phyloP scores from a whole-genome alignment of 2,329 filamentous ascomycete genomes.

The Chaetomiaceae sp. region DNA sequence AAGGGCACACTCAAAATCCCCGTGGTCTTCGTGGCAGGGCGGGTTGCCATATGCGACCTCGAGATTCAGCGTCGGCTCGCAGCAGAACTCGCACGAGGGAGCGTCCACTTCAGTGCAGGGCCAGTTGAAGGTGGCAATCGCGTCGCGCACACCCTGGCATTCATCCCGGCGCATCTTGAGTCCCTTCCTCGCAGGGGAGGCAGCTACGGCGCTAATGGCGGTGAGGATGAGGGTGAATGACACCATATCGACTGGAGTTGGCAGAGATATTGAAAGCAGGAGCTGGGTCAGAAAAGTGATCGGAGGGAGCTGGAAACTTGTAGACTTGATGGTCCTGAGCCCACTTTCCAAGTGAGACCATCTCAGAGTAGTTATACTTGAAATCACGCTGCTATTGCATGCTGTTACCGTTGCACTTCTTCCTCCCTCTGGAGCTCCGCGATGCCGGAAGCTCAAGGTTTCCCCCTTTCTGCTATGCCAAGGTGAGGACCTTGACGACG shows the following conservation, averaged over 20 bases:
- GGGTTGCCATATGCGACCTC: neutral
- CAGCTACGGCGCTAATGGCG: neutral
- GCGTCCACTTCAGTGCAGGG: neutral
- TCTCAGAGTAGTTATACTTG: too few species aligned
- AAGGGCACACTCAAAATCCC: neutral
- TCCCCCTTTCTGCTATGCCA: too few species aligned
- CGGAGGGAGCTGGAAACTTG: too few species aligned
- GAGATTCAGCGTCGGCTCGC: neutral
- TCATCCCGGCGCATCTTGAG: neutral
- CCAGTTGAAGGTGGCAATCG: neutral
- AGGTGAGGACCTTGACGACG: too few species aligned
- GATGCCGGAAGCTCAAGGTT: too few species aligned
- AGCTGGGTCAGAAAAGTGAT: too few species aligned
- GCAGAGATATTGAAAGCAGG: too few species aligned
- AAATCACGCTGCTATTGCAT: too few species aligned
- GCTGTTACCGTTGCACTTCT: too few species aligned
- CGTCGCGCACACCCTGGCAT: neutral
- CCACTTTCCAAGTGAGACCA: too few species aligned
- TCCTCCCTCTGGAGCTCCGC: too few species aligned
- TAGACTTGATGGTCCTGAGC: too few species aligned
- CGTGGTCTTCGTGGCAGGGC: constrained; percentile 1
- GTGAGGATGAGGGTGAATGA: neutral
- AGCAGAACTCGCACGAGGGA: neutral
- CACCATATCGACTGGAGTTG: neutral
- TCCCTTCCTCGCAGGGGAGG: neutral